These are phyloP conservation scores for Trametopsis cervina DNA, from an alignment of 768 basidiomycete species.

Conservation along the genomic window DNA sequence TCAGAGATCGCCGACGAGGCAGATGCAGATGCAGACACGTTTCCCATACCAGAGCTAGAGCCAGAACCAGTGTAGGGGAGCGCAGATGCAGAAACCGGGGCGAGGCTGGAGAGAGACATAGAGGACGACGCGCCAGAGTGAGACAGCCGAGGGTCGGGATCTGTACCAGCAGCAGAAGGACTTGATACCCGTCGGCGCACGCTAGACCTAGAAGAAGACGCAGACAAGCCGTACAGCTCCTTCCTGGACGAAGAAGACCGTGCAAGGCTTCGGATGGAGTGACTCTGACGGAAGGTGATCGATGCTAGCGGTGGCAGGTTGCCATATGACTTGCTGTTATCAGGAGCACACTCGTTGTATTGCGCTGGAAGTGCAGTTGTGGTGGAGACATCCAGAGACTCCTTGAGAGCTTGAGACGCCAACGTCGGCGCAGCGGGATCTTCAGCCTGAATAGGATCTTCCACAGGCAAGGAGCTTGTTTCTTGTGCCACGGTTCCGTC, in stretches of 20 bases:
- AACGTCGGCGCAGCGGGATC: neutral
- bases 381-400: neutral
- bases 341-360: neutral
- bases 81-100: neutral
- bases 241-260: too few species aligned
- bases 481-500: neutral
- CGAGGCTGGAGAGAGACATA: neutral
- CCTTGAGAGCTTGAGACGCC: neutral
- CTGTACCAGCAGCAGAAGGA: too few species aligned
- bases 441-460: neutral
- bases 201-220: neutral
- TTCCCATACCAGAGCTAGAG: neutral
- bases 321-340: conserved; percentile 1
- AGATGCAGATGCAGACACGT: neutral
- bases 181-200: neutral
- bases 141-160: too few species aligned
- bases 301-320: conserved; percentile 19
- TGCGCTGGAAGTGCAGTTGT: neutral
- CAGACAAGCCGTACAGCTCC: neutral
- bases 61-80: neutral
- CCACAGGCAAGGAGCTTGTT: neutral
- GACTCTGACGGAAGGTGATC: conserved; percentile 18
- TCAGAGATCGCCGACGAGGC: neutral
- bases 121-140: neutral
- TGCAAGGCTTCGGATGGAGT: conserved; percentile 15